These are phyloP conservation scores for Scortechinia acanthostroma DNA, from an alignment of 2,329 filamentous ascomycete genomes.

Conservation along the genomic window DNA sequence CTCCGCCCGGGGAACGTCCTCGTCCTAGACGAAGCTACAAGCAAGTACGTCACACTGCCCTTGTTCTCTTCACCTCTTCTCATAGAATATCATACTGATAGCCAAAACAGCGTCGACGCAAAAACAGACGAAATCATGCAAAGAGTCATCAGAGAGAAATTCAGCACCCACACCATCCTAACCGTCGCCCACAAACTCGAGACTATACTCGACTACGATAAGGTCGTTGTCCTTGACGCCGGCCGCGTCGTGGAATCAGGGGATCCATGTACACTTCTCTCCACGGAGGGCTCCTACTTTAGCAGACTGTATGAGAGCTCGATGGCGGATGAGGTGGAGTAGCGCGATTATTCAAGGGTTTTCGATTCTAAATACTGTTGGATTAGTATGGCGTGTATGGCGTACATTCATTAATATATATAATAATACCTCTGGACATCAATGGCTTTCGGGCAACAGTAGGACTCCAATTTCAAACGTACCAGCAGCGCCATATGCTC, in stretches of 20 bases:
- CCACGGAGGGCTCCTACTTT: background rate
- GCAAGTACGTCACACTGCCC: too few relatives aligned
- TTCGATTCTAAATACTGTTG: too few relatives aligned
- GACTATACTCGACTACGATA: slow-evolving; percentile 5
- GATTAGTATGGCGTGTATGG: background rate
- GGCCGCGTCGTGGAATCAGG: slow-evolving; percentile 57
- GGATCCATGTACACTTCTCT: too few relatives aligned
- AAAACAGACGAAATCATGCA: slow-evolving; percentile 71
- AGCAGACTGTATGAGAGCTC: background rate
- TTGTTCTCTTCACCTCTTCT: too few relatives aligned
- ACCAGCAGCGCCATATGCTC: too few relatives aligned
- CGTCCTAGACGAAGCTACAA: slow-evolving; percentile 59
- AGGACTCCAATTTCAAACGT: too few relatives aligned
- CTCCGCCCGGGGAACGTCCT: slow-evolving; percentile 52
- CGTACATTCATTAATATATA: too few relatives aligned
- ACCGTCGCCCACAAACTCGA: slow-evolving; percentile 64
- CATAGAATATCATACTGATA: too few relatives aligned
- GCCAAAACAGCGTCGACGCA: slow-evolving; percentile 59
- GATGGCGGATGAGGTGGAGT: background rate
- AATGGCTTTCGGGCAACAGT: too few relatives aligned
- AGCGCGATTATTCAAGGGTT: too few relatives aligned
- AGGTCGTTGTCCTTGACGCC: slow-evolving; percentile 53
- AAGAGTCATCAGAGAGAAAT: slow-evolving; percentile 54
- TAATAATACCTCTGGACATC: too few relatives aligned
- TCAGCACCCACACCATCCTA: slow-evolving; percentile 61